Conservation (phyloP, 345 rosid genomes). For the Sisymbrium irio region DNA sequence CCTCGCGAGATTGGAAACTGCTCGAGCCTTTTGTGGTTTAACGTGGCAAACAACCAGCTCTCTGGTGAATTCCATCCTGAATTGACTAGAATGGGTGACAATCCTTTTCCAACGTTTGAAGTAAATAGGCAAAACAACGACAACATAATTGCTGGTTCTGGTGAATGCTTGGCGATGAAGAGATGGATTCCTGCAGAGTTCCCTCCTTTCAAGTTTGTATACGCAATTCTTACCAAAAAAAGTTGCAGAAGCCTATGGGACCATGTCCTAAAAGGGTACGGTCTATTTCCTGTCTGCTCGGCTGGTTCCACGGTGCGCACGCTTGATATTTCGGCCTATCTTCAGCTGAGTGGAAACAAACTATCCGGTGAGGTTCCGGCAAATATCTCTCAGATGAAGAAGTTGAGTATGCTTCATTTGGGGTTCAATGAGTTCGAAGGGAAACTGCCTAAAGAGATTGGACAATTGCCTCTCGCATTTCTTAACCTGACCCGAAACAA, state of each 20-base stretch:
- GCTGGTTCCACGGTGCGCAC: constrained; percentile 39
- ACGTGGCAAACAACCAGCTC: constrained; percentile 73
- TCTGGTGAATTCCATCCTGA: constrained; percentile 62
- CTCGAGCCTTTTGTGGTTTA: constrained; percentile 79
- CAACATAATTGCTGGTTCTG: constrained; percentile 49
- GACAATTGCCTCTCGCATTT: constrained; percentile 64
- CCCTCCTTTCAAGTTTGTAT: constrained; percentile 80
- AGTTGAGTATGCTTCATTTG: constrained; percentile 66
- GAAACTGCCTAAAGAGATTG: constrained; percentile 56
- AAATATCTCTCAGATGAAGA: constrained; percentile 56
- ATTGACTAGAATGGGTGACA: constrained; percentile 54
- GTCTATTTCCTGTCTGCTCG: constrained; percentile 59
- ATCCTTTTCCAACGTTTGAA: constrained; percentile 56
- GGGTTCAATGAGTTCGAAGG: constrained; percentile 61
- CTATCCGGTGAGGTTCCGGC: constrained; percentile 65
- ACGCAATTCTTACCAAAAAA: constrained; percentile 60
- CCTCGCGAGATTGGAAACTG: constrained; percentile 77
- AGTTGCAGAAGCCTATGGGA: constrained; percentile 80
- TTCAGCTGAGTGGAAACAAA: constrained; percentile 73
- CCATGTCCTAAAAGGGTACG: constrained; percentile 60
- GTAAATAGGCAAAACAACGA: constrained; percentile 39
- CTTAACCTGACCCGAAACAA: constrained; percentile 60
- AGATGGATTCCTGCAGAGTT: constrained; percentile 98
- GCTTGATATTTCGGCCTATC: constrained; percentile 61
- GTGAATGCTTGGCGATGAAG: constrained; percentile 75